Conservation (phyloP, 148 eudicot genomes). For the Rhododendron vialii region DNA sequence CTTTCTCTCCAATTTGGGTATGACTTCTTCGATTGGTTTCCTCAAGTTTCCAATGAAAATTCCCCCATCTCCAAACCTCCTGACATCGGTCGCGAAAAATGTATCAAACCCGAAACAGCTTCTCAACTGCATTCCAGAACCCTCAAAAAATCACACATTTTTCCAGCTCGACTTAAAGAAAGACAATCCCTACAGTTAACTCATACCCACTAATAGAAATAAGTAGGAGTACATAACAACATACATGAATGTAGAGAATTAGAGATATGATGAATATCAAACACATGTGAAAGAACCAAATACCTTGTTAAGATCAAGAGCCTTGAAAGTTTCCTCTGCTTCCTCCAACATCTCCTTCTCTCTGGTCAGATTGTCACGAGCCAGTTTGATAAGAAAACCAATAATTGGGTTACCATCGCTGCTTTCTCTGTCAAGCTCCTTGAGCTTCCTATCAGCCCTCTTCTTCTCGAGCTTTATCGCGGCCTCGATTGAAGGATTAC, state of each 20-base stretch:
- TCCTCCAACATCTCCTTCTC: conserved; percentile 73
- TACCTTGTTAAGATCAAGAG: conserved; percentile 95
- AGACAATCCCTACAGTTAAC: background rate
- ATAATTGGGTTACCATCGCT: conserved; percentile 50
- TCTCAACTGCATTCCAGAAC: conserved; percentile 51
- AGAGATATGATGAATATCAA: background rate
- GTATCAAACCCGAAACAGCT: conserved; percentile 87
- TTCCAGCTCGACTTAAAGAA: background rate
- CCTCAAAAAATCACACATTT: conserved; percentile 9
- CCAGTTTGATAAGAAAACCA: conserved; percentile 44
- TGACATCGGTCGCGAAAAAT: conserved; percentile 84
- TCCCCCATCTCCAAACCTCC: conserved; percentile 98
- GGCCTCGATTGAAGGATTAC: conserved; percentile 92
- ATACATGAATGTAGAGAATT: background rate
- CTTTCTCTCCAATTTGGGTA: conserved; percentile 78
- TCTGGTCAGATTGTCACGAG: conserved; percentile 53
- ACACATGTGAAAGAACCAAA: background rate
- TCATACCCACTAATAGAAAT: background rate
- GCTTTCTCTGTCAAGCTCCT: conserved; percentile 70
- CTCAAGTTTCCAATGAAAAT: conserved; percentile 91
- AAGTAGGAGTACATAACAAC: background rate
- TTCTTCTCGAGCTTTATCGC: conserved; percentile 95
- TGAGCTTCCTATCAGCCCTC: conserved; percentile 84
- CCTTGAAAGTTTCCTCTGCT: conserved; percentile 73
- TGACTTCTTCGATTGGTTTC: conserved; percentile 76